Evolutionary conservation across 352 stramenopile genomes (phyloP).

Genomic region (Blastocystis sp.): DNA sequence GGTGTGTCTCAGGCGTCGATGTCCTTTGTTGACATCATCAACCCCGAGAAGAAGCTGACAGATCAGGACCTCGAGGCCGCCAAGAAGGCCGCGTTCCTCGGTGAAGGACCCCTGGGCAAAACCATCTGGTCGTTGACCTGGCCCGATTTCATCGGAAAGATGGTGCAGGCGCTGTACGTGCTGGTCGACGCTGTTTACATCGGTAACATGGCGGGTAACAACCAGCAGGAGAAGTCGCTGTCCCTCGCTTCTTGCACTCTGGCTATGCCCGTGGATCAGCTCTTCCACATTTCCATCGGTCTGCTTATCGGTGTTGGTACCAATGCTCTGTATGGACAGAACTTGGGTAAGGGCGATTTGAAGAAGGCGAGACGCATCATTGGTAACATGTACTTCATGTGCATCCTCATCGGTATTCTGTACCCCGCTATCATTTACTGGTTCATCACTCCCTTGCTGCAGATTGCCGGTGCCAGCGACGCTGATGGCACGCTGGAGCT

Average conservation of each 20-base stretch:
- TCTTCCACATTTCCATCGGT: slow-evolving; percentile 49
- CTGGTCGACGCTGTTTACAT: slow-evolving; percentile 66
- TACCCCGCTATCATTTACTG: slow-evolving; percentile 44
- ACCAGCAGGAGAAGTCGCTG: slow-evolving; percentile 29
- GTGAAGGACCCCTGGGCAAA: slow-evolving; percentile 24
- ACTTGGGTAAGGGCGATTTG: slow-evolving; percentile 23
- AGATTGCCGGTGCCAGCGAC: slow-evolving; percentile 30
- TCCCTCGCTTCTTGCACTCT: slow-evolving; percentile 49
- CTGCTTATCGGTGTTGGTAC: slow-evolving; percentile 61
- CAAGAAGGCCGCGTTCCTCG: slow-evolving; percentile 68
- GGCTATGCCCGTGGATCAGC: slow-evolving; percentile 65
- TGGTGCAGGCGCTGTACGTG: slow-evolving; percentile 57
- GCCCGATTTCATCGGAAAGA: slow-evolving; percentile 67
- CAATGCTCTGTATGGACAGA: slow-evolving; percentile 48
- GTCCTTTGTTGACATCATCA: slow-evolving; percentile 23
- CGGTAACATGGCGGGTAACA: slow-evolving; percentile 72
- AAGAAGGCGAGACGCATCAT: slow-evolving; percentile 43
- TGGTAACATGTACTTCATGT: slow-evolving; percentile 67
- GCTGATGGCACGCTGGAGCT: slow-evolving; percentile 13
- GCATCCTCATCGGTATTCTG: slow-evolving; percentile 12
- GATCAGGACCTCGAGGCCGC: slow-evolving; percentile 9
- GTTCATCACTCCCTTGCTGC: slow-evolving; percentile 21
- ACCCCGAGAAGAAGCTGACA: neutral
- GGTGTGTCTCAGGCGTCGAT: slow-evolving; percentile 26
- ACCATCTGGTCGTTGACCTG: slow-evolving; percentile 69